Evolutionary conservation across 768 basidiomycete species (phyloP).

Genomic region (Bullera alba): DNA sequence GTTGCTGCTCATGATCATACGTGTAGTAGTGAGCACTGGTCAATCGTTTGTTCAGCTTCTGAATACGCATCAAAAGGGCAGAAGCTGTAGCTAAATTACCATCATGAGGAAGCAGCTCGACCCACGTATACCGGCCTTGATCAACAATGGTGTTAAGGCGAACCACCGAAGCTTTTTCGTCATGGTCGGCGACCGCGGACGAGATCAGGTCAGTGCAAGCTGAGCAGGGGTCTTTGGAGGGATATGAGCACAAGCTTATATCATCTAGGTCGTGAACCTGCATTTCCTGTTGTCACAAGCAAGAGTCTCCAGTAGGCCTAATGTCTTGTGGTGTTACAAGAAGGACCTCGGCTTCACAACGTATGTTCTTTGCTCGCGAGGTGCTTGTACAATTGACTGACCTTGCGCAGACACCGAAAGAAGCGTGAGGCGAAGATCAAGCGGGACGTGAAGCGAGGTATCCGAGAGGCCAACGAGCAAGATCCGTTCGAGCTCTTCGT

Average conservation of each 20-base stretch:
- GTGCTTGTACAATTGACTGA: slow-evolving; percentile 1
- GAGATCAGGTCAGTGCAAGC: slow-evolving; percentile 68
- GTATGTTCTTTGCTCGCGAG: slow-evolving; percentile 50
- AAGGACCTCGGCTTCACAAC: slow-evolving; percentile 95
- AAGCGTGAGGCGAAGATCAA: slow-evolving; percentile 96
- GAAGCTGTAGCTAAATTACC: too few relatives aligned
- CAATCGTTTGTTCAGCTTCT: too few relatives aligned
- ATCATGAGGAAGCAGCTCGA: slow-evolving; percentile 58
- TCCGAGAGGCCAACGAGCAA: slow-evolving; percentile 89
- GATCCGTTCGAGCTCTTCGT: slow-evolving; percentile 98
- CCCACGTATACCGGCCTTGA: slow-evolving; percentile 82
- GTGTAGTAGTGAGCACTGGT: too few relatives aligned
- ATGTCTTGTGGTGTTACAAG: slow-evolving; percentile 97
- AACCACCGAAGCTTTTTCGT: slow-evolving; percentile 94
- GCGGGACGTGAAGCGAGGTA: slow-evolving; percentile 86
- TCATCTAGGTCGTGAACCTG: slow-evolving; percentile 61
- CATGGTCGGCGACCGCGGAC: slow-evolving; percentile 85
- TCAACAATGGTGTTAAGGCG: slow-evolving; percentile 85
- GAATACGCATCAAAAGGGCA: too few relatives aligned
- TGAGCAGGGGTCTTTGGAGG: background rate
- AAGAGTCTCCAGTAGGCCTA: slow-evolving; percentile 76
- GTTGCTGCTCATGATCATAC: too few relatives aligned
- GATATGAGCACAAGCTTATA: background rate
- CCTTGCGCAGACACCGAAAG: slow-evolving; percentile 72
- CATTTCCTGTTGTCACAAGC: slow-evolving; percentile 92